Conservation (phyloP, 768 basidiomycete species). For the Coprinopsis sp. region DNA sequence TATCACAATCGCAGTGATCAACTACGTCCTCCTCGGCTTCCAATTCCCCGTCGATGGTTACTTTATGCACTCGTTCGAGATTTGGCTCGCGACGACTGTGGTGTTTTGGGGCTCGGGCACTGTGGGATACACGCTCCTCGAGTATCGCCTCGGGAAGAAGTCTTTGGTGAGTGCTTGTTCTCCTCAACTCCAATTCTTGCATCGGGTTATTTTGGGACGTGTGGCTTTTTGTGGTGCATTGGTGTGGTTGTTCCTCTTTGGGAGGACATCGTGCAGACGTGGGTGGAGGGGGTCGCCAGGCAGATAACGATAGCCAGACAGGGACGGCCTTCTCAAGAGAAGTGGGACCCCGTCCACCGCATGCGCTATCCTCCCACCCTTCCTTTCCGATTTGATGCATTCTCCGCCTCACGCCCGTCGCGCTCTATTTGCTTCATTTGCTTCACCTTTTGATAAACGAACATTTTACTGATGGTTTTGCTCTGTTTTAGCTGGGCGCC, state of each 20-base stretch:
- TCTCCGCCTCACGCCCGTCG: slow-evolving; percentile 7
- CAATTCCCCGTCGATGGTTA: slow-evolving; percentile 68
- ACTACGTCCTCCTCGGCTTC: slow-evolving; percentile 73
- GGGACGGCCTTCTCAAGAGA: background rate
- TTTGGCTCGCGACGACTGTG: slow-evolving; percentile 72
- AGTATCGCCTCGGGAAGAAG: slow-evolving; percentile 65
- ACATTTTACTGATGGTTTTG: slow-evolving; percentile 3
- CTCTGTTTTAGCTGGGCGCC: slow-evolving; percentile 32
- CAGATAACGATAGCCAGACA: too few species aligned
- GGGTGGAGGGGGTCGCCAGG: background rate
- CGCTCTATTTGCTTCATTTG: background rate
- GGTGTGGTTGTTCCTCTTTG: background rate
- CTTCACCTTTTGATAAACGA: background rate
- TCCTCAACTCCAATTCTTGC: background rate
- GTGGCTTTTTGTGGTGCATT: background rate
- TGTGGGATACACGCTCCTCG: slow-evolving; percentile 64
- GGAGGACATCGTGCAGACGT: background rate
- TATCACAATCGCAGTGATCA: slow-evolving; percentile 62
- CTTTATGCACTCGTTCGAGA: slow-evolving; percentile 77
- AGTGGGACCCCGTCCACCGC: slow-evolving; percentile 8
- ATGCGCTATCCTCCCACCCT: background rate
- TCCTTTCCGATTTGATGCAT: slow-evolving; percentile 20
- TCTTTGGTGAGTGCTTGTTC: slow-evolving; percentile 32
- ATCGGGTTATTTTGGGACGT: background rate
- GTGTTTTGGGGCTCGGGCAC: slow-evolving; percentile 76